Evolutionary conservation across 257 asterid species (phyloP), one percentile per base, ranked within the genome.

Genomic region (Ocimum tenuiflorum): DNA sequence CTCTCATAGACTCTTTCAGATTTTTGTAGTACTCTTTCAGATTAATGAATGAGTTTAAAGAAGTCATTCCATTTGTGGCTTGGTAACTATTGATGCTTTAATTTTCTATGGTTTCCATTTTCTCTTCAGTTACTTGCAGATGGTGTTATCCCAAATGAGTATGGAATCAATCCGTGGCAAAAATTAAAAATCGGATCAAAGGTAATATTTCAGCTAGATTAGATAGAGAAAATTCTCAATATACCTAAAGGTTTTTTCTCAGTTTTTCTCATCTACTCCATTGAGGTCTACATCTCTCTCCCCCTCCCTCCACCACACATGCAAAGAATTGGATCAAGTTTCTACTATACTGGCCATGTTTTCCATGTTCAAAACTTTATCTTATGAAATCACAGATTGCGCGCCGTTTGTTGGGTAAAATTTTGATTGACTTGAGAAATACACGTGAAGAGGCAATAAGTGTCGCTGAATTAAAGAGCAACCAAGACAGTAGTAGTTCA

Each of bases 141-240:
- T 81, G 99, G 99, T 58, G 99, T 94, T 72, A 94, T 94, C 75
- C 99, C 99, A 58, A 94, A 94, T 73, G 99, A 94, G 79, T 94
- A 94, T 63, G 99, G 99, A 50, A 94, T 94, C 77, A 94, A 94
- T 71, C 95, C 99, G 31, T 60, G 65, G 86, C 99, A 94, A 80
- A 94, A 85, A 77, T 75, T 94, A 49, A 88, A 88, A 82, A 88
- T 90, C 76, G 99, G 99, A 42, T 90, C 99, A 9, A 88, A 94
- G 95, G 99, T 94, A 81, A 23, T 46, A n/a, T n/a, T n/a, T n/a
- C n/a, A n/a, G n/a, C n/a, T n/a, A n/a, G n/a, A n/a, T n/a, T n/a
- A 27, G 31, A 27, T 27, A 27, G 31, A 27, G 31, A 27, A 27
- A n/a, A 4, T 27, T 27, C 31, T 27, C 31, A 1, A 1, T 27